Percentiles rank a stretch among this genome's conserved stretches.
Evolutionary conservation across 2,329 filamentous ascomycete genomes (phyloP).

Genomic region (Aspergillus floridensis): DNA sequence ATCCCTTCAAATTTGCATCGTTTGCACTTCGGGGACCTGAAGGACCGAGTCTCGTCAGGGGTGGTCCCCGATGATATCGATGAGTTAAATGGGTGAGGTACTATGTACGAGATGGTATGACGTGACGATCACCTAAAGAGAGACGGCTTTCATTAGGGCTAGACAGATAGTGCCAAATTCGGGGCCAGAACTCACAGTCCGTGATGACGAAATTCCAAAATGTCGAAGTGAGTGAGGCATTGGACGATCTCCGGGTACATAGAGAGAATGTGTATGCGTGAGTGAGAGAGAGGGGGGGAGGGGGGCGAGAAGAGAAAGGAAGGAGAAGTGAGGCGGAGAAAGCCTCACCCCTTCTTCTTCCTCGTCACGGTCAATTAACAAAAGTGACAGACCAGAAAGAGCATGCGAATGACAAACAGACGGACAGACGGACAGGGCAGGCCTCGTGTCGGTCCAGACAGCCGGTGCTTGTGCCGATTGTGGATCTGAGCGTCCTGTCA

Average conservation of each 20-base stretch:
- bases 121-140: not conserved
- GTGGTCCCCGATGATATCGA: not conserved
- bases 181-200: not conserved
- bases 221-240: not conserved
- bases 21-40: not conserved
- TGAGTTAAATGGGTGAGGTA: not conserved
- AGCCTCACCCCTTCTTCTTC: not conserved
- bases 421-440: not conserved
- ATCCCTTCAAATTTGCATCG: not conserved
- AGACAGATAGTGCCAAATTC: not conserved
- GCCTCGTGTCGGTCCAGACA: slow-evolving; percentile 3
- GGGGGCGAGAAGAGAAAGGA: not conserved
- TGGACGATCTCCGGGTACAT: no score
- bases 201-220: not conserved
- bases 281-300: not conserved
- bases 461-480: not conserved
- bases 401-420: not conserved
- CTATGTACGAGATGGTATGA: not conserved
- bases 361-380: not conserved
- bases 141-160: not conserved
- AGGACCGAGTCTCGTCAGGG: not conserved
- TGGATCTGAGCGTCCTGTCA: slow-evolving; percentile 4
- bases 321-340: slow-evolving; percentile 9
- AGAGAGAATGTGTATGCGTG: no score
- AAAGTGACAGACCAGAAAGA: not conserved